These are phyloP conservation scores for Alternaria angustiovoidea DNA, from an alignment of 2,329 filamentous ascomycete species.

Conservation along the genomic window DNA sequence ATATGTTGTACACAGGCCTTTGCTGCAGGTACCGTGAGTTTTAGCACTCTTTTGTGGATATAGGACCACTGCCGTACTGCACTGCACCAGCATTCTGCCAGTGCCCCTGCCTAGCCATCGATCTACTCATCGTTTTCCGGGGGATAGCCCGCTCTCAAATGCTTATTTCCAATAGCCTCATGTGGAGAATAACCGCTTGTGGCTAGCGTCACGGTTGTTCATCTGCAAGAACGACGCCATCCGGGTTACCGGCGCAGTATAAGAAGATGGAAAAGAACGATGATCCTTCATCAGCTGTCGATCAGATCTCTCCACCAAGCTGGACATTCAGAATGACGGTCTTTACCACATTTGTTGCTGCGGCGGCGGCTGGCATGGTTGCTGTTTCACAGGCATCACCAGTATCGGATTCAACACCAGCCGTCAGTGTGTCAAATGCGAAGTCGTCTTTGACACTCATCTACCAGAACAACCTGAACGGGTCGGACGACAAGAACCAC, in stretches of 20 bases:
- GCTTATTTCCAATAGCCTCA: conserved; percentile 37
- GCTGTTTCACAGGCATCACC: conserved; percentile 30
- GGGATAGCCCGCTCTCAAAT: conserved; percentile 31
- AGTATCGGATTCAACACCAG: conserved; percentile 22
- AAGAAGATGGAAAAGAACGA: conserved; percentile 15
- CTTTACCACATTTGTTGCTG: conserved; percentile 33
- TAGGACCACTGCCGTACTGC: background rate
- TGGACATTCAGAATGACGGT: conserved; percentile 29
- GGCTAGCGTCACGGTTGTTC: conserved; percentile 26
- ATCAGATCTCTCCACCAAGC: background rate
- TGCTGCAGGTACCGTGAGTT: background rate
- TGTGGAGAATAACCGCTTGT: conserved; percentile 24
- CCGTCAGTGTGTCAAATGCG: conserved; percentile 31
- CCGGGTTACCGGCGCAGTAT: conserved; percentile 40
- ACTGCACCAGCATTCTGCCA: conserved; percentile 25
- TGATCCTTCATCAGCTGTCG: conserved; percentile 2
- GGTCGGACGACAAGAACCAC: conserved; percentile 62
- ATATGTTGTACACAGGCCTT: background rate
- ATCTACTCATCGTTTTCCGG: conserved; percentile 36
- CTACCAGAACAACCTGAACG: conserved; percentile 65
- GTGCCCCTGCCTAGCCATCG: conserved; percentile 36
- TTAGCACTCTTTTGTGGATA: background rate
- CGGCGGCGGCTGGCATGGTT: conserved; percentile 27
- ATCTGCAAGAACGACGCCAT: conserved; percentile 25
- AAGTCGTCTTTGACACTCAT: conserved; percentile 59